Conservation (phyloP, 352 stramenopile species). For the Pythium folliculosum region DNA sequence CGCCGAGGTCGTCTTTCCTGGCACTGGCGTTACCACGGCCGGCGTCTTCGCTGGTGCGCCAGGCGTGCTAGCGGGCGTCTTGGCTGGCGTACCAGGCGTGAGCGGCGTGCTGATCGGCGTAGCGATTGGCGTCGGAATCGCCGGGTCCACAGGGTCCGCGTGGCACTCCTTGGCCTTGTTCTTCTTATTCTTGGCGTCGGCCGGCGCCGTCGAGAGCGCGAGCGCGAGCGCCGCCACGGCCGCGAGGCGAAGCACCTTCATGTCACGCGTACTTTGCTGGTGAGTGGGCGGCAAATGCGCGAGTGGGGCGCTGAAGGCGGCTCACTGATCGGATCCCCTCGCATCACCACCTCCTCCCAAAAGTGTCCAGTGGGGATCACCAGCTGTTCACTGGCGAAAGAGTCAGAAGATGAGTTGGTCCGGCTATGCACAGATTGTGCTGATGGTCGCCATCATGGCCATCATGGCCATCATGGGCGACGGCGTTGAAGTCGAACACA, state of each 20-base stretch:
- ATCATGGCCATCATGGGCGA: no score
- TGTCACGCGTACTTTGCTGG: background rate
- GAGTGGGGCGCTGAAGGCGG: background rate
- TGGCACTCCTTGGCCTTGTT: constrained; percentile 5
- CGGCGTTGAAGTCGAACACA: background rate
- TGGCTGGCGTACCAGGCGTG: background rate
- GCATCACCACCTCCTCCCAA: no score
- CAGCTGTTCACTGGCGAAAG: background rate
- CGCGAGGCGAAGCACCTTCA: constrained; percentile 1
- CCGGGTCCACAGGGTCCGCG: background rate
- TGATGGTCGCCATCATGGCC: background rate
- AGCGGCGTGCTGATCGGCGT: background rate
- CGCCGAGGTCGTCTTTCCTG: background rate
- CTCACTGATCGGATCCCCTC: no score
- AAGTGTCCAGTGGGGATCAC: background rate
- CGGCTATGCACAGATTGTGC: background rate
- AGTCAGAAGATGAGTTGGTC: constrained; percentile 15
- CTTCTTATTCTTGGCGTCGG: constrained; percentile 8
- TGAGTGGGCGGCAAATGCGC: background rate
- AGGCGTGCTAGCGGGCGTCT: background rate
- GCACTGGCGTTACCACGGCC: background rate
- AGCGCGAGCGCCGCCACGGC: constrained; percentile 7
- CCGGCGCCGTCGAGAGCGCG: background rate
- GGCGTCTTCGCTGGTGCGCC: background rate
- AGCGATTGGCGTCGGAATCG: background rate